Evolutionary conservation across 805 yeast species (phyloP).

Genomic region (Blastobotrys peoriensis): DNA sequence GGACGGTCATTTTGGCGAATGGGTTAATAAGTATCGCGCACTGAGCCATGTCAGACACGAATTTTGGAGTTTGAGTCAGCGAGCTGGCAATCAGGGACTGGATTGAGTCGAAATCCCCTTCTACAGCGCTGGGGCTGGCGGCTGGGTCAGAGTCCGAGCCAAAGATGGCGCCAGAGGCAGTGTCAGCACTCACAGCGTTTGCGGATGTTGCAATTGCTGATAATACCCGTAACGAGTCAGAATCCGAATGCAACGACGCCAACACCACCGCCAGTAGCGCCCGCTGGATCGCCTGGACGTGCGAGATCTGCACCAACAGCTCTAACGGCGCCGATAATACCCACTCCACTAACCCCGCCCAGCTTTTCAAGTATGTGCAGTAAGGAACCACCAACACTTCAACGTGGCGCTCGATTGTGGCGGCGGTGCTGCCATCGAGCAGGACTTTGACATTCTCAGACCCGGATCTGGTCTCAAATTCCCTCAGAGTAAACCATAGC

Average conservation of each 20-base stretch:
- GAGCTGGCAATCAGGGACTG: neutral
- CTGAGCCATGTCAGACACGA: neutral
- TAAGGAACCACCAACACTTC: conserved; percentile 27
- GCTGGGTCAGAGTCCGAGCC: neutral
- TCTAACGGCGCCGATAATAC: conserved; percentile 3
- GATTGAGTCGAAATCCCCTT: neutral
- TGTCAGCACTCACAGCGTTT: neutral
- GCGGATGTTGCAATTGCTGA: neutral
- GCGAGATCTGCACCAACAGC: conserved; percentile 13
- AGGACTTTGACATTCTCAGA: conserved; percentile 15
- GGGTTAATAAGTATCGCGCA: neutral
- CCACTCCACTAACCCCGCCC: conserved; percentile 18
- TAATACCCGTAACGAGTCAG: neutral
- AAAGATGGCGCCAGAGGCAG: neutral
- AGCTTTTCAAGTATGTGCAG: conserved; percentile 16
- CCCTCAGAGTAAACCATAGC: conserved; percentile 9
- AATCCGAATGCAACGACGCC: neutral
- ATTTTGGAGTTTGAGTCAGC: neutral
- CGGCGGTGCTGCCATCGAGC: conserved; percentile 13
- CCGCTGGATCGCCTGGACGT: conserved; percentile 9
- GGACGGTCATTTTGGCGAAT: neutral
- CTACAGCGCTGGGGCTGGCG: neutral
- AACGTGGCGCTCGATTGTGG: conserved; percentile 20
- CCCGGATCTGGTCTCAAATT: conserved; percentile 16
- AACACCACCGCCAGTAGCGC: conserved; percentile 13